These are phyloP conservation scores for Kwoniella heveanensis DNA, from an alignment of 768 basidiomycete species.

Conservation along the genomic window DNA sequence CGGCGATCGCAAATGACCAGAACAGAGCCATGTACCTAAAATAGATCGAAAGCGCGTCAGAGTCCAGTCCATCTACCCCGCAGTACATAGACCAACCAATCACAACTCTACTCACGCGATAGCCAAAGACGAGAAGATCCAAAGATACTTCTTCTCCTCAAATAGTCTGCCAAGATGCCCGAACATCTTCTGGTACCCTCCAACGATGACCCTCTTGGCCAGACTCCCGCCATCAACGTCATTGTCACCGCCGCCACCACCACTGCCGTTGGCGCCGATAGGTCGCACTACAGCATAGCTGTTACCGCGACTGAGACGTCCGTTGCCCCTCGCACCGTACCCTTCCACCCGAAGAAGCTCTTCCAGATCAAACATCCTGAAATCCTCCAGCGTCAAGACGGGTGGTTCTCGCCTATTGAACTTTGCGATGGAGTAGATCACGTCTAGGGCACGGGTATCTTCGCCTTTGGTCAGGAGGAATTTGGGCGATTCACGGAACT, in stretches of 20 bases:
- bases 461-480: constrained; percentile 64
- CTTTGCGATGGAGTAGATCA: constrained; percentile 54
- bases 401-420: constrained; percentile 53
- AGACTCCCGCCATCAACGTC: background rate
- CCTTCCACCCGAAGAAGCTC: constrained; percentile 9
- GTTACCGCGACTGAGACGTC: background rate
- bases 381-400: constrained; percentile 51
- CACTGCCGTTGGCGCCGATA: background rate
- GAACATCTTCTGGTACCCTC: constrained; percentile 28
- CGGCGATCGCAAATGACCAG: constrained; percentile 54
- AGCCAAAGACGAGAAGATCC: constrained; percentile 42
- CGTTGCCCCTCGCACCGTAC: background rate
- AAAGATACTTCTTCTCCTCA: constrained; percentile 38
- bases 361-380: constrained; percentile 49
- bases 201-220: constrained; percentile 14
- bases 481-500: constrained; percentile 66
- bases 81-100: too few species aligned
- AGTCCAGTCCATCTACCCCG: background rate
- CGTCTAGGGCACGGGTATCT: constrained; percentile 62
- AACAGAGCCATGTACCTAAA: constrained; percentile 35
- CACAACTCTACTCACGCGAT: constrained; percentile 30
- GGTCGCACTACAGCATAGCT: background rate
- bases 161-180: constrained; percentile 53
- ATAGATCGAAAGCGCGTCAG: background rate
- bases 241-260: background rate